Conservation (phyloP, 371 early-diverging fungal species). For the Lichtheimia hyalospora region DNA sequence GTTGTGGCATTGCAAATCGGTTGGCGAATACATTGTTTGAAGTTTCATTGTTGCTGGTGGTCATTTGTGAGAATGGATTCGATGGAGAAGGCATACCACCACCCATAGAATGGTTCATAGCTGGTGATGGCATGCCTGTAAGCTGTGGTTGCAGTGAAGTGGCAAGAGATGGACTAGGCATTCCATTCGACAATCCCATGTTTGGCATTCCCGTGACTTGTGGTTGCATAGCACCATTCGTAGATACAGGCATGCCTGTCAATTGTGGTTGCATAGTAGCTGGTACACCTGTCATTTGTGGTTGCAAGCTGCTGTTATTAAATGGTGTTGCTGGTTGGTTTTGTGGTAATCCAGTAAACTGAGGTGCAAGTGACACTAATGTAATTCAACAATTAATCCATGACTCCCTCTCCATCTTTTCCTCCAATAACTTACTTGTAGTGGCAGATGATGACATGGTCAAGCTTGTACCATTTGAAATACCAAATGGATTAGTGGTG, state of each 20-base stretch:
- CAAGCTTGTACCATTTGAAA: neutral
- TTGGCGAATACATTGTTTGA: neutral
- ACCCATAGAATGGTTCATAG: neutral
- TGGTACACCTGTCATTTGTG: constrained; percentile 5
- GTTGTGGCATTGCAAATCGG: constrained; percentile 7
- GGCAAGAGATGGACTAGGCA: neutral
- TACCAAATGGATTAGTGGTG: constrained; percentile 8
- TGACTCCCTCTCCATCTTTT: neutral
- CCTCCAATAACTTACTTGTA: neutral
- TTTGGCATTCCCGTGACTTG: constrained; percentile 1
- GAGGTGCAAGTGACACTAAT: neutral
- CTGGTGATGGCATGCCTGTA: constrained; percentile 6
- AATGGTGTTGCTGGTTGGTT: neutral
- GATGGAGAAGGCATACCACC: constrained; percentile 10
- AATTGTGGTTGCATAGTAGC: neutral
- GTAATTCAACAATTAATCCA: neutral
- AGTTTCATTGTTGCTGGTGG: neutral
- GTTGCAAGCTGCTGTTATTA: neutral
- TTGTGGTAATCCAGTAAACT: neutral
- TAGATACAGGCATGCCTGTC: neutral
- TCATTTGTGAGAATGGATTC: constrained; percentile 24
- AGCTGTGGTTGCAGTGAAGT: neutral
- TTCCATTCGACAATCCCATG: neutral
- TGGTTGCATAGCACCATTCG: neutral
- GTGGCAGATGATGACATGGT: constrained; percentile 1